phyloP scores from a whole-genome alignment of 257 asterid genomes.

The Henckelia pumila region DNA sequence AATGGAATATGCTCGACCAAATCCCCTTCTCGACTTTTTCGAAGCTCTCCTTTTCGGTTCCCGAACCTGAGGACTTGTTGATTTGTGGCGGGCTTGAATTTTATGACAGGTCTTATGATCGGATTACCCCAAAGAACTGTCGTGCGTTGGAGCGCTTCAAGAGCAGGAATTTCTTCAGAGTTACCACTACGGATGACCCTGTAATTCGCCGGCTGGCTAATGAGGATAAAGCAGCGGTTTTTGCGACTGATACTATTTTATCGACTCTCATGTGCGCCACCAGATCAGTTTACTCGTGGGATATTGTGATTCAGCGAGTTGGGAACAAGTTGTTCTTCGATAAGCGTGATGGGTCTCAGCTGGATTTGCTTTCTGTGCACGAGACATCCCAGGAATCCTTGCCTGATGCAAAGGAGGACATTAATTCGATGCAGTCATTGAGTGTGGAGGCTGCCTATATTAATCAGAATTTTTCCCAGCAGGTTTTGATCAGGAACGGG shows the following conservation, averaged over 20 bases:
- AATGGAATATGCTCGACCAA: conserved; percentile 98
- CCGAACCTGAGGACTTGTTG: conserved; percentile 84
- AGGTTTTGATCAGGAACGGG: conserved; percentile 83
- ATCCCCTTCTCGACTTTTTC: conserved; percentile 94
- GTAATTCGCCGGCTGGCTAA: conserved; percentile 89
- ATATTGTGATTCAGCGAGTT: conserved; percentile 86
- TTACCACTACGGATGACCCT: conserved; percentile 94
- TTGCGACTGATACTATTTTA: conserved; percentile 79
- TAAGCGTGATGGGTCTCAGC: conserved; percentile 90
- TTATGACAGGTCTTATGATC: conserved; percentile 78
- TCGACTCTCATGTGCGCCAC: conserved; percentile 92
- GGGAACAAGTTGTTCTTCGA: conserved; percentile 92
- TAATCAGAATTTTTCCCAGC: conserved; percentile 95
- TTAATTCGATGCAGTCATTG: conserved; percentile 75
- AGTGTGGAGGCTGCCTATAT: conserved; percentile 94
- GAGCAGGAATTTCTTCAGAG: conserved; percentile 84
- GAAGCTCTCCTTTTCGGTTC: conserved; percentile 69
- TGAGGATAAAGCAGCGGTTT: conserved; percentile 96
- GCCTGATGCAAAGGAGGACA: conserved; percentile 92
- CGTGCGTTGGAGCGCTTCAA: conserved; percentile 79
- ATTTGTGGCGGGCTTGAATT: conserved; percentile 86
- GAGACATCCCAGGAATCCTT: conserved; percentile 96
- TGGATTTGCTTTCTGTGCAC: conserved; percentile 86
- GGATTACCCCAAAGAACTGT: conserved; percentile 78
- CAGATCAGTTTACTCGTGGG: conserved; percentile 95